Conservation (phyloP, 805 yeast genomes). For the Wickerhamiella spandovensis region DNA sequence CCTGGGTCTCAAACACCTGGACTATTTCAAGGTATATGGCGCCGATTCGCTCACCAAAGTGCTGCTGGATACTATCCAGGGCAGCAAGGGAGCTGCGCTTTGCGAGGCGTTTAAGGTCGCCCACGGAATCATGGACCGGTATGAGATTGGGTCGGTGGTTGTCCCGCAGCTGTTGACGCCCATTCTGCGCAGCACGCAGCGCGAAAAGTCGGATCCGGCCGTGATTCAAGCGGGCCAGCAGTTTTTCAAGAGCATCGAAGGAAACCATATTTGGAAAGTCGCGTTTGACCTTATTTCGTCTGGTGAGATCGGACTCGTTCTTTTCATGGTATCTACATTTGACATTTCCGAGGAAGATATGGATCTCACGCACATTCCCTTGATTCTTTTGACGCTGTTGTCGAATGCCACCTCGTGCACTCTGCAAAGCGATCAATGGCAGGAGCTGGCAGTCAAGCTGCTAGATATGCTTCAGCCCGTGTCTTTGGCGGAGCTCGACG, state of each 20-base stretch:
- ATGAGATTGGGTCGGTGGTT: conserved; percentile 79
- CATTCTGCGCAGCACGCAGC: conserved; percentile 28
- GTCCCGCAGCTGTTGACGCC: conserved; percentile 62
- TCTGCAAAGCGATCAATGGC: not conserved
- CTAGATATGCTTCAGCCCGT: conserved; percentile 44
- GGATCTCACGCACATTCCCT: conserved; percentile 61
- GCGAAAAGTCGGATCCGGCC: conserved; percentile 28
- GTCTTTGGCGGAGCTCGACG: conserved; percentile 22
- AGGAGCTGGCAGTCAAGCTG: conserved; percentile 29
- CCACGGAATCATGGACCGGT: conserved; percentile 69
- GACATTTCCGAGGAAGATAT: conserved; percentile 81
- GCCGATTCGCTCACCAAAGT: conserved; percentile 38
- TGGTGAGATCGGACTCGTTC: conserved; percentile 34
- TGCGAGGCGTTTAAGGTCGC: conserved; percentile 50
- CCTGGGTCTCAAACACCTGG: conserved; percentile 26
- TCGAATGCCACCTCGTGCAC: not conserved
- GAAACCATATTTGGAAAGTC: conserved; percentile 63
- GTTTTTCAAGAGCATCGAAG: conserved; percentile 79
- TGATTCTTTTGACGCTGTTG: conserved; percentile 38
- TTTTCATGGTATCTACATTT: conserved; percentile 50
- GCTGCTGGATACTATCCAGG: conserved; percentile 31
- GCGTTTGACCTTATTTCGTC: conserved; percentile 31
- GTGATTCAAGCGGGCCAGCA: conserved; percentile 46
- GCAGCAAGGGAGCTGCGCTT: conserved; percentile 22
- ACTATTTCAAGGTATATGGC: conserved; percentile 52